Conservation (phyloP, 805 yeast species). For the Saccharomycopsis sp. region DNA sequence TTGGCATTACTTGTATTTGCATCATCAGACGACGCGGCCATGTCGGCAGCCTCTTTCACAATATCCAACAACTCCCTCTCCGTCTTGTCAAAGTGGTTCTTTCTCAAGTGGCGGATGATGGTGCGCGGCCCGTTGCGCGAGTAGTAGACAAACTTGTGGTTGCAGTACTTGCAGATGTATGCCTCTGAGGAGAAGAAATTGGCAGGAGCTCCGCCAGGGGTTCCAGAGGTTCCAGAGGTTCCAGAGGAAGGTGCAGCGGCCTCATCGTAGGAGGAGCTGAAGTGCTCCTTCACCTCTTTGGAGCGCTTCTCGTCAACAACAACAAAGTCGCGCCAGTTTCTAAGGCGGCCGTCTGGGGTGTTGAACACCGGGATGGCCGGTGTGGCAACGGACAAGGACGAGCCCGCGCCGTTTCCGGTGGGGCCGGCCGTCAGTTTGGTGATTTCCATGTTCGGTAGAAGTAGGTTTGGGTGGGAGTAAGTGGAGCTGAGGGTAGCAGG, state of each 20-base stretch:
- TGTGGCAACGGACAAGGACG: too few species aligned
- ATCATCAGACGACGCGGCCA: background rate
- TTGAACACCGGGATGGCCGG: too few species aligned
- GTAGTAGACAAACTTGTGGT: slow-evolving; percentile 16
- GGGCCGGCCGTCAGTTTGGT: too few species aligned
- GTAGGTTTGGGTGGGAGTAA: too few species aligned
- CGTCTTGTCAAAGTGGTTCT: slow-evolving; percentile 8
- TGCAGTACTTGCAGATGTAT: slow-evolving; percentile 18
- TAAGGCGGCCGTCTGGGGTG: slow-evolving; percentile 8
- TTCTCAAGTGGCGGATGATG: slow-evolving; percentile 15
- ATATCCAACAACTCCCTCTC: slow-evolving; percentile 1
- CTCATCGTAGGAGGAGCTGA: slow-evolving; percentile 4
- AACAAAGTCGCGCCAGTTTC: slow-evolving; percentile 19
- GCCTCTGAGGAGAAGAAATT: too few species aligned
- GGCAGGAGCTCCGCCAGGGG: too few species aligned
- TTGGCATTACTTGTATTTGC: background rate
- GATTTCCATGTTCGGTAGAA: too few species aligned
- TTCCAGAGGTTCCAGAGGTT: too few species aligned
- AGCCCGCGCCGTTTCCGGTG: too few species aligned
- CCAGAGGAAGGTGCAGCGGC: too few species aligned
- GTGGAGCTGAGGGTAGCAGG: too few species aligned
- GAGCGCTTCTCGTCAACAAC: slow-evolving; percentile 10
- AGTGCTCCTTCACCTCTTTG: slow-evolving; percentile 2
- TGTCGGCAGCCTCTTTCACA: background rate
- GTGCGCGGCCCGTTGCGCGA: slow-evolving; percentile 21